These are phyloP conservation scores for Taiwanofungus camphoratus DNA, from an alignment of 1,284 basidiomycete species.

Conservation along the genomic window DNA sequence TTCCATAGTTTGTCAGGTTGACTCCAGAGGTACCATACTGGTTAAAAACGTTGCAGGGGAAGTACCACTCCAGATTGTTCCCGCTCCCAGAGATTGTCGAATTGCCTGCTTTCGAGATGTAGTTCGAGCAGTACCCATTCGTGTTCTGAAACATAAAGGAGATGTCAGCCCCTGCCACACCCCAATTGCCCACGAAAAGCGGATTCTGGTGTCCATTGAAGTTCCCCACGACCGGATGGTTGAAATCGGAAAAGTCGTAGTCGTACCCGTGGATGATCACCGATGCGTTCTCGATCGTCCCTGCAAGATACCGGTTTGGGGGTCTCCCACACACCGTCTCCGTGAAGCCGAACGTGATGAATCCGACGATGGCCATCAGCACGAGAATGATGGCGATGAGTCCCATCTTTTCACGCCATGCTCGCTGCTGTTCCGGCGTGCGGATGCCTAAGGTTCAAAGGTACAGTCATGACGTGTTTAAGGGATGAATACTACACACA, in stretches of 20 bases:
- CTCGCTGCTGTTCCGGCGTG: slow-evolving; percentile 91
- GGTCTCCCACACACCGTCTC: slow-evolving; percentile 88
- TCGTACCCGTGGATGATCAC: slow-evolving; percentile 92
- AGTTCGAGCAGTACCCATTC: slow-evolving; percentile 73
- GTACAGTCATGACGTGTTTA: slow-evolving; percentile 1
- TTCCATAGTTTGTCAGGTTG: slow-evolving; percentile 69
- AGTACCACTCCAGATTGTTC: slow-evolving; percentile 77
- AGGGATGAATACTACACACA: slow-evolving; percentile 10
- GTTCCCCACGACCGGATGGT: slow-evolving; percentile 65
- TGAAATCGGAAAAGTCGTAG: slow-evolving; percentile 86
- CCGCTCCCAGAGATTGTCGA: slow-evolving; percentile 62
- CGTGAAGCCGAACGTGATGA: slow-evolving; percentile 99
- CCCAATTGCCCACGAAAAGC: slow-evolving; percentile 72
- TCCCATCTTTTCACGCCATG: slow-evolving; percentile 99
- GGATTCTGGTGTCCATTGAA: slow-evolving; percentile 85
- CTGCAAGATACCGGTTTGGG: slow-evolving; percentile 75
- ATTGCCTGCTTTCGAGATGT: slow-evolving; percentile 69
- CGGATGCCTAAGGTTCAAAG: slow-evolving; percentile 58
- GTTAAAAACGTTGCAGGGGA: slow-evolving; percentile 88
- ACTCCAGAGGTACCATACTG: slow-evolving; percentile 61
- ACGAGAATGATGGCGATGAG: slow-evolving; percentile 75
- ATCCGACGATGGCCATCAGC: slow-evolving; percentile 93
- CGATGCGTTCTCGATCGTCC: slow-evolving; percentile 72
- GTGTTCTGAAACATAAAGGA: slow-evolving; percentile 94
- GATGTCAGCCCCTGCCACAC: slow-evolving; percentile 80